phyloP scores from a whole-genome alignment of 306 rosid genomes.

The Glycine soja region DNA sequence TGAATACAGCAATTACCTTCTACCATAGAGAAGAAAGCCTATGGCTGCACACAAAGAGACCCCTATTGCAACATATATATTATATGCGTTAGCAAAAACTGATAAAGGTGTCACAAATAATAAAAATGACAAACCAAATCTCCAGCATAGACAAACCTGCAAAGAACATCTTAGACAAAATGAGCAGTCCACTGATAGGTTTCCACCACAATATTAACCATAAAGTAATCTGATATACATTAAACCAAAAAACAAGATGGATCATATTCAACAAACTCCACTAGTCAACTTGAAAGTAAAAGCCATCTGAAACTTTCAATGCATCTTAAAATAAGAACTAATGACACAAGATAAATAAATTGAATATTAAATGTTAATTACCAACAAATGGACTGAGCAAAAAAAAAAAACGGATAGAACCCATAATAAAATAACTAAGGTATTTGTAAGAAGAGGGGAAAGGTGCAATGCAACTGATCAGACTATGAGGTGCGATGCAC shows the following conservation, averaged over 20 bases:
- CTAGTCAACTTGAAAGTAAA: constrained; percentile 27
- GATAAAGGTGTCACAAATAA: constrained; percentile 28
- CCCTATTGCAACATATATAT: constrained; percentile 57
- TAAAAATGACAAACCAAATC: neutral
- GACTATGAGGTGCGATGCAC: neutral
- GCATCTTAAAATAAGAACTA: constrained; percentile 19
- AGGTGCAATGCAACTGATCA: neutral
- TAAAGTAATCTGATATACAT: constrained; percentile 67
- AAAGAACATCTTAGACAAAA: constrained; percentile 87
- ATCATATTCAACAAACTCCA: constrained; percentile 40
- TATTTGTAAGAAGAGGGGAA: neutral
- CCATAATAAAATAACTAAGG: neutral
- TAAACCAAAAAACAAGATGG: constrained; percentile 15
- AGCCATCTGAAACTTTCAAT: constrained; percentile 23
- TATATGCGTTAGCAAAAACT: constrained; percentile 47
- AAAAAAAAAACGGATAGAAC: neutral
- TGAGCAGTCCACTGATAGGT: constrained; percentile 60
- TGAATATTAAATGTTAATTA: constrained; percentile 21
- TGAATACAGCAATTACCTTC: constrained; percentile 69
- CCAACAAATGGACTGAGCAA: no score
- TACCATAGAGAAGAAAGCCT: constrained; percentile 91
- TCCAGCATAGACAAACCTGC: constrained; percentile 65
- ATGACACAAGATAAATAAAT: neutral
- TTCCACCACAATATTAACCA: constrained; percentile 92
- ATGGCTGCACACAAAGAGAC: constrained; percentile 84